Evolutionary conservation across 2,329 filamentous ascomycete genomes (phyloP).

Genomic region (Aspergillus pseudonomiae): DNA sequence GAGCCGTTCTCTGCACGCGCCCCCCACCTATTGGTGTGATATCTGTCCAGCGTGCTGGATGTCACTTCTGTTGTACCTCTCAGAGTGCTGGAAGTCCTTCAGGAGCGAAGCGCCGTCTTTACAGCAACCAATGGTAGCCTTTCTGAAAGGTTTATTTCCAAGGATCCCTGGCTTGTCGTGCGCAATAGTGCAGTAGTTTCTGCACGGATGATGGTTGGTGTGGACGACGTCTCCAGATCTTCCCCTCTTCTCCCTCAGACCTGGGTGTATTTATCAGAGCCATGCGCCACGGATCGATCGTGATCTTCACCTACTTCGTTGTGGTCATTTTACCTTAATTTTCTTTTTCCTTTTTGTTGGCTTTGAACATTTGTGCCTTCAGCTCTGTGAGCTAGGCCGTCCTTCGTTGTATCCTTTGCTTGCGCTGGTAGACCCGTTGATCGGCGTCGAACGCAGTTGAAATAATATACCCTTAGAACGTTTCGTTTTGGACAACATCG

Average conservation of each 20-base stretch:
- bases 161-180: slow-evolving; percentile 26
- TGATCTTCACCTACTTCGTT: slow-evolving; percentile 25
- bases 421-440: slow-evolving; percentile 33
- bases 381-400: slow-evolving; percentile 39
- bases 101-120: slow-evolving; percentile 23
- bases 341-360: slow-evolving; percentile 24
- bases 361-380: slow-evolving; percentile 23
- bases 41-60: neutral
- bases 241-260: slow-evolving; percentile 12
- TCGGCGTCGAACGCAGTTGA: slow-evolving; percentile 32
- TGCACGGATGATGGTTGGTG: slow-evolving; percentile 24
- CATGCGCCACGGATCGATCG: slow-evolving; percentile 25
- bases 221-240: slow-evolving; percentile 21
- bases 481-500: slow-evolving; percentile 8
- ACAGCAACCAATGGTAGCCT: slow-evolving; percentile 23
- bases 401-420: slow-evolving; percentile 28
- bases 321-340: slow-evolving; percentile 31
- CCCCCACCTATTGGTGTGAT: slow-evolving; percentile 21
- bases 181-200: slow-evolving; percentile 38
- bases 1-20: slow-evolving; percentile 28
- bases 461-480: slow-evolving; percentile 33
- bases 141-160: slow-evolving; percentile 10
- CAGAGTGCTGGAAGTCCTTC: slow-evolving; percentile 13
- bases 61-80: slow-evolving; percentile 15
- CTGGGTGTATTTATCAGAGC: slow-evolving; percentile 34